These are phyloP conservation scores for Microthyrium microscopicum DNA, from an alignment of 2,329 filamentous ascomycete genomes.

Conservation along the genomic window DNA sequence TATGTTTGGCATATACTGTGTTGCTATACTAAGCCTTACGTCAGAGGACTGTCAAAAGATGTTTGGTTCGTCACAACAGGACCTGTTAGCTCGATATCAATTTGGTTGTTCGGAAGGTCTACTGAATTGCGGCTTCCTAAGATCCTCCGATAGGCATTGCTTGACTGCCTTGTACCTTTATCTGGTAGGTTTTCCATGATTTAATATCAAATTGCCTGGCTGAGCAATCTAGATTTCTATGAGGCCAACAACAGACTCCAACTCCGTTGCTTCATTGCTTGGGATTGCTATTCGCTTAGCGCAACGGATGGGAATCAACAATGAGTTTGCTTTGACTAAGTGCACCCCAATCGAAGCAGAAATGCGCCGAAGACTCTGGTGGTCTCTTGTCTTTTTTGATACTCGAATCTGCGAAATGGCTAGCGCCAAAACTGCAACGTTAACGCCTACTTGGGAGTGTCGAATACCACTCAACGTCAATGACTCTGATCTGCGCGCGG, in stretches of 20 bases:
- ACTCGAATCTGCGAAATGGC: conserved; percentile 37
- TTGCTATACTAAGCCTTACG: conserved; percentile 39
- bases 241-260: conserved; percentile 42
- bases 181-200: conserved; percentile 24
- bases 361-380: conserved; percentile 44
- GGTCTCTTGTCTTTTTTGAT: conserved; percentile 44
- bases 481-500: conserved; percentile 29
- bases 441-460: conserved; percentile 21
- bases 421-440: conserved; percentile 16
- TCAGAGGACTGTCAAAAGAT: conserved; percentile 34
- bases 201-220: conserved; percentile 9
- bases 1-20: conserved; percentile 48
- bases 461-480: conserved; percentile 35
- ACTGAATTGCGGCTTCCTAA: conserved; percentile 25
- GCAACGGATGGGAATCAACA: conserved; percentile 43
- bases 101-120: conserved; percentile 31
- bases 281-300: conserved; percentile 44
- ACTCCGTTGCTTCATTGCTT: conserved; percentile 43
- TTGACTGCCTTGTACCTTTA: conserved; percentile 38
- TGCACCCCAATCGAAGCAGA: conserved; percentile 41
- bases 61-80: conserved; percentile 22
- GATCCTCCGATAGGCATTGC: conserved; percentile 25
- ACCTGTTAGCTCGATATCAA: conserved; percentile 26
- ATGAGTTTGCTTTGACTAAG: conserved; percentile 35
- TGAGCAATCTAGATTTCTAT: conserved; percentile 34